Percentiles rank a stretch among this genome's conserved stretches.
Evolutionary conservation across 1,284 basidiomycete species (phyloP).

Genomic region (Apiotrichum gracile): DNA sequence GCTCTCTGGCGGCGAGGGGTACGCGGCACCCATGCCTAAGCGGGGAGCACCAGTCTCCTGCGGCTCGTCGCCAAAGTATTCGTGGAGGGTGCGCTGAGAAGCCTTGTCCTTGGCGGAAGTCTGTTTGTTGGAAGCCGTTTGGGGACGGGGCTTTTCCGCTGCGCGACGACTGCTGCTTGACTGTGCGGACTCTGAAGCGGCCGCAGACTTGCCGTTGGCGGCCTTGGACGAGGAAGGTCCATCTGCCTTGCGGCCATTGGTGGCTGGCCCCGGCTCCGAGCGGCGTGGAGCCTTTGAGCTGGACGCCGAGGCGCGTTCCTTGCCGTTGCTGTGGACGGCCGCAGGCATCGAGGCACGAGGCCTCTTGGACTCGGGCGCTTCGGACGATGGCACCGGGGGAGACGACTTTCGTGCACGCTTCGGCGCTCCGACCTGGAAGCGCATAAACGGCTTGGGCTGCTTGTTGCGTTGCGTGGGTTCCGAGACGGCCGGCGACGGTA

Average conservation of each 20-base stretch:
- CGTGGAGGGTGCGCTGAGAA: neutral
- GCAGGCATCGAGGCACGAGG: neutral
- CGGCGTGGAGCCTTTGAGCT: neutral
- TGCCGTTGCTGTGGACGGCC: neutral
- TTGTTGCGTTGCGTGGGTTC: neutral
- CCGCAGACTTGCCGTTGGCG: neutral
- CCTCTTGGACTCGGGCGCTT: neutral
- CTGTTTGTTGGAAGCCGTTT: neutral
- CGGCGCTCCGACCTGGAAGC: neutral
- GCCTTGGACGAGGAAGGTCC: neutral
- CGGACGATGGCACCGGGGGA: neutral
- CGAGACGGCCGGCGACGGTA: neutral
- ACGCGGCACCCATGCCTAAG: neutral
- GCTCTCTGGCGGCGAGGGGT: slow-evolving; percentile 26
- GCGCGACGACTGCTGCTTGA: neutral
- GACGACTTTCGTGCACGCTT: neutral
- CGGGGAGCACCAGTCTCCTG: neutral
- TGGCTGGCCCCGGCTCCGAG: neutral
- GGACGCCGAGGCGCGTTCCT: neutral
- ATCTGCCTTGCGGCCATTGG: neutral
- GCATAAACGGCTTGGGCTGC: neutral
- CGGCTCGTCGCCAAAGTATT: neutral
- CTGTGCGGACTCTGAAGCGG: neutral
- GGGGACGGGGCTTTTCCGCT: neutral
- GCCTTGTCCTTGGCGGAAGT: neutral